Evolutionary conservation across 371 early-diverging fungal species (phyloP).

Genomic region (Gilbertella persicaria): DNA sequence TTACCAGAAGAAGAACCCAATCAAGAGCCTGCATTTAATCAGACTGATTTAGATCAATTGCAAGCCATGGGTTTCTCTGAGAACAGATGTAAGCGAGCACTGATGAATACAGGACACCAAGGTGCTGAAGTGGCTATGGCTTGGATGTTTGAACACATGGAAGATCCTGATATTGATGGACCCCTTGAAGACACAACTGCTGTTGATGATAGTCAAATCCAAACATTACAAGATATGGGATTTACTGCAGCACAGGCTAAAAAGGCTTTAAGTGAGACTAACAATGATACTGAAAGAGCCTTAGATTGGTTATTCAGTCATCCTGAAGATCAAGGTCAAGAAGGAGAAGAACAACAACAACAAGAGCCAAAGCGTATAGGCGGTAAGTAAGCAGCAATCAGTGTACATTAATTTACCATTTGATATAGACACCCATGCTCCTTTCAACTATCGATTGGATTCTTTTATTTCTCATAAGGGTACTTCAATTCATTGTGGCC

Average conservation of each 20-base stretch:
- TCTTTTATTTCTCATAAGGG: slow-evolving; percentile 96
- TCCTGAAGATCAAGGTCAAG: slow-evolving; percentile 66
- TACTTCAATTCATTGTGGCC: slow-evolving; percentile 95
- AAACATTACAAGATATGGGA: slow-evolving; percentile 87
- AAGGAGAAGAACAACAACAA: neutral
- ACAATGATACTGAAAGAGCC: slow-evolving; percentile 85
- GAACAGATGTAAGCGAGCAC: slow-evolving; percentile 78
- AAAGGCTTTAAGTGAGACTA: slow-evolving; percentile 82
- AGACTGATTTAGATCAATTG: slow-evolving; percentile 69
- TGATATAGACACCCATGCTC: slow-evolving; percentile 43
- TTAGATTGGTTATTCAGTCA: slow-evolving; percentile 95
- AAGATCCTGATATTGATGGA: slow-evolving; percentile 74
- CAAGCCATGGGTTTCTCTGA: slow-evolving; percentile 92
- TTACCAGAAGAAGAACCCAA: slow-evolving; percentile 62
- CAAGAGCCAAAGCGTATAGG: slow-evolving; percentile 2
- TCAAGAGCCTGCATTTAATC: slow-evolving; percentile 60
- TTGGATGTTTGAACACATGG: slow-evolving; percentile 96
- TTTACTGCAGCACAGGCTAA: slow-evolving; percentile 81
- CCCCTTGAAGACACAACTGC: slow-evolving; percentile 30
- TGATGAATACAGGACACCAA: slow-evolving; percentile 77
- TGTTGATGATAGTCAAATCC: slow-evolving; percentile 41
- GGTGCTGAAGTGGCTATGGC: slow-evolving; percentile 89
- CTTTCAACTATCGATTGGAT: slow-evolving; percentile 71
- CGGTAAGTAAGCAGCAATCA: neutral
- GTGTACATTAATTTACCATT: neutral